Evolutionary conservation across 2,329 filamentous ascomycete genomes (phyloP), one percentile per base, ranked within the genome.

Genomic region (Cryphonectria japonica): DNA sequence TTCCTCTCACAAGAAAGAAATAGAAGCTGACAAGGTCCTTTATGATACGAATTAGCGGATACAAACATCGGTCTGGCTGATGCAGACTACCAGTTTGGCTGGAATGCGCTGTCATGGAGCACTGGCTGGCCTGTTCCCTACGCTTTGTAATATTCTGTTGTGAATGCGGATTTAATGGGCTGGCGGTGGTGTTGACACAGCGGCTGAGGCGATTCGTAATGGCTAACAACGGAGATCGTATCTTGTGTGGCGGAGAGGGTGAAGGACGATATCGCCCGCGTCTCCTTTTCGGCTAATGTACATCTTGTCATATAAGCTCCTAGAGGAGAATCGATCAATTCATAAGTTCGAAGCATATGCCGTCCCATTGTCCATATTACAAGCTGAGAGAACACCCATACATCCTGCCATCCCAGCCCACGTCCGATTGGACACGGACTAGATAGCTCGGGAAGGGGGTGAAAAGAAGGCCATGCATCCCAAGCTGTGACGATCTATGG

Each of bases 41-140:
- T 13, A 2, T 9, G 7, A 11, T 9, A 2, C 37, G n/a, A 37
- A 37, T 41, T n/a, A 75, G 83, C 88, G 6, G 81, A 90, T 73
- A 88, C 85, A 0, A 83, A 78, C 1, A 82, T 88, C 71, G 86
- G 87, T 0, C 83, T 87, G 69, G 82, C 78, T 0, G 86, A 89
- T 76, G 80, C 79, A 1, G 74, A 83, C 43, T 83, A 84, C 61
- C 75, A 79, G 41, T 85, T 86, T 75, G 84, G 84, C 5, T 85
- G 82, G 82, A 86, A 85, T 72, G 72, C 69, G 14, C 76, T 86
- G 54, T 77, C 77, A 34, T 85, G 82, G 76, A 80, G 78, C 8
- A 78, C 76, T 32, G 84, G 83, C 7, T 85, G 84, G 84, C 84
- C 84, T 19, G 71, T 72, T 13, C 68, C 69, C 14, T 0, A n/a